Evolutionary conservation across 345 rosid genomes (phyloP).

Genomic region (Tarenaya hassleriana): DNA sequence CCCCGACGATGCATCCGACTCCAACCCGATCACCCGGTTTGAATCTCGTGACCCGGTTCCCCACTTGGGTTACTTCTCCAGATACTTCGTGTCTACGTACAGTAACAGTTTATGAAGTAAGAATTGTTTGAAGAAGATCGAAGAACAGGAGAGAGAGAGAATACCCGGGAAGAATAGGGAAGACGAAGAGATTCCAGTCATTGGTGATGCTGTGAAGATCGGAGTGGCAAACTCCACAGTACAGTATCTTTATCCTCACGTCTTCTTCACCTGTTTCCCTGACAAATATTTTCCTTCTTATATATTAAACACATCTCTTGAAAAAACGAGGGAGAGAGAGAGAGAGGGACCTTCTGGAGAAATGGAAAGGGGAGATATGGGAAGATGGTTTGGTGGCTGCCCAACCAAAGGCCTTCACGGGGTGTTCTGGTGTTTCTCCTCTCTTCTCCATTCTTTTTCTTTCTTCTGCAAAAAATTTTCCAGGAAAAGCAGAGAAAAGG

Average conservation of each 20-base stretch:
- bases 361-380: no score
- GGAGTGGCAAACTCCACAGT: constrained; percentile 51
- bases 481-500: no score
- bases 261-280: constrained; percentile 38
- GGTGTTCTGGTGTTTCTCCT: no score
- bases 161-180: constrained; percentile 57
- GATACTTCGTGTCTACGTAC: constrained; percentile 64
- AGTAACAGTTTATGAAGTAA: no score
- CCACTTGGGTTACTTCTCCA: constrained; percentile 47
- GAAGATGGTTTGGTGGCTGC: no score
- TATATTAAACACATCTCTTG: not conserved
- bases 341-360: constrained; percentile 11
- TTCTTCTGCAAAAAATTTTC: no score
- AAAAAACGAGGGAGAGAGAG: not conserved
- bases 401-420: constrained; percentile 29
- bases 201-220: constrained; percentile 39
- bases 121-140: not conserved
- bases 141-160: not conserved
- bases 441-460: no score
- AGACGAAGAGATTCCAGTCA: constrained; percentile 38
- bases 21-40: constrained; percentile 51
- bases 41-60: constrained; percentile 37
- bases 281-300: not conserved
- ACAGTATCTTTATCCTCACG: constrained; percentile 34
- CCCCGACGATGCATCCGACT: constrained; percentile 44